Base-by-base conservation (phyloP, 345 rosid species). In the Streptanthus diversifolius region DNA sequence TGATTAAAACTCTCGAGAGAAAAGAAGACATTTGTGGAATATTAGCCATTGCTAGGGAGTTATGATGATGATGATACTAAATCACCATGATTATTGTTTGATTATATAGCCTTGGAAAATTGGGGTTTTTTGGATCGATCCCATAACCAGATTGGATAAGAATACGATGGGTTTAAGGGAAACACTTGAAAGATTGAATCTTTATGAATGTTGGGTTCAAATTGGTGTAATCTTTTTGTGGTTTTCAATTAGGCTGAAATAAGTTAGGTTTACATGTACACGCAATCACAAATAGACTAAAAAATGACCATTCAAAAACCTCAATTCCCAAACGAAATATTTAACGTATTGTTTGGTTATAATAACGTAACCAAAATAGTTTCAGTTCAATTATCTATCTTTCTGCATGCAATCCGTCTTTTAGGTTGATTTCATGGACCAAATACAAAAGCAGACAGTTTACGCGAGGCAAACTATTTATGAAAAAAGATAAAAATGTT, bases 11-110 rank as follows among this genome's bases (percentile, higher is more conserved):
- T 47, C 22, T 33, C 2, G 72, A 45, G 14, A 15, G 56, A 33
- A 39, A 32, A 45, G 32, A 40, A 30, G 48, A 74, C 56, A 45
- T 29, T 30, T 72, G 61, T 58, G 66, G 60, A 59, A 79, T 59
- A 37, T 64, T 22, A 65, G 17, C 65, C 77, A 65, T 73, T 43
- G 70, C 63, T 63, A 54, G 4, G 2, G n/a, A 32, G 39, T n/a
- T 64, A 12, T 47, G 67, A 70, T 57, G 40, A 18, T 47, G 52
- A 35, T 73, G 71, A 65, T 64, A 56, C 1, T 41, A 21, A 22
- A 17, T 35, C 3, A 36, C 49, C 24, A 45, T 56, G 66, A 8
- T 2, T 17, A 35, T 29, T 35, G 71, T 17, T 35, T 2, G 51
- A 35, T 65, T 64, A 45, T 65, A 73, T 73, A 73, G 77, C 40